Conservation (phyloP, 176 grass and related monocot genomes). For the Musa troglodytarum region DNA sequence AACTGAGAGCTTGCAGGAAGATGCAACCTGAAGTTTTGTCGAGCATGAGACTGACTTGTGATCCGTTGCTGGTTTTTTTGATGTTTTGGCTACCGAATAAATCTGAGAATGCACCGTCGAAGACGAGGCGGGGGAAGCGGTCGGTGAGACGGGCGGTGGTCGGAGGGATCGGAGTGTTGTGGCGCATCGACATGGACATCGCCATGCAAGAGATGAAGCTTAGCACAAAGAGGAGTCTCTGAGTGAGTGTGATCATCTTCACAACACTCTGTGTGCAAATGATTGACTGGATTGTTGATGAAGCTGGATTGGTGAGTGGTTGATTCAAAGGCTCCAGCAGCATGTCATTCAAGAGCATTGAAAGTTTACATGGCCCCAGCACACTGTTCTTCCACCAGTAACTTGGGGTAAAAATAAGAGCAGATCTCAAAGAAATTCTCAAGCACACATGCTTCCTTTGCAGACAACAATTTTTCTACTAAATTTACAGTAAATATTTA, state of each 20-base stretch:
- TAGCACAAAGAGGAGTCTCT: neutral
- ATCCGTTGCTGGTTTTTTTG: neutral
- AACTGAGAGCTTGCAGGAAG: too few relatives aligned
- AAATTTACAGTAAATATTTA: too few relatives aligned
- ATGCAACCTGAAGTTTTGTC: slow-evolving; percentile 1
- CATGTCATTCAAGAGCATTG: too few relatives aligned
- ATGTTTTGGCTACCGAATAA: neutral
- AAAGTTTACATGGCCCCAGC: too few relatives aligned
- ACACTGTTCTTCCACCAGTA: too few relatives aligned
- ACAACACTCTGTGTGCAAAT: neutral
- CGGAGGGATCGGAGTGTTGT: neutral
- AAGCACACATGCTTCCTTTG: too few relatives aligned
- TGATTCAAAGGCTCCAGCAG: too few relatives aligned
- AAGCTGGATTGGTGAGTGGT: too few relatives aligned
- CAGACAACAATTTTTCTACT: too few relatives aligned
- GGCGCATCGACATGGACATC: neutral
- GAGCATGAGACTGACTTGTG: neutral
- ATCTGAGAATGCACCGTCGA: neutral
- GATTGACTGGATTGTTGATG: too few relatives aligned
- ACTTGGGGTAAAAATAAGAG: too few relatives aligned
- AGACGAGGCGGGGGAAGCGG: neutral
- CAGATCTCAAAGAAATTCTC: too few relatives aligned
- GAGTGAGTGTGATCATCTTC: neutral
- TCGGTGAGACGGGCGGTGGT: neutral
- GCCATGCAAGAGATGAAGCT: neutral